phyloP scores from a whole-genome alignment of 1,139 yeast species.

The Geotrichum carabidarum region DNA sequence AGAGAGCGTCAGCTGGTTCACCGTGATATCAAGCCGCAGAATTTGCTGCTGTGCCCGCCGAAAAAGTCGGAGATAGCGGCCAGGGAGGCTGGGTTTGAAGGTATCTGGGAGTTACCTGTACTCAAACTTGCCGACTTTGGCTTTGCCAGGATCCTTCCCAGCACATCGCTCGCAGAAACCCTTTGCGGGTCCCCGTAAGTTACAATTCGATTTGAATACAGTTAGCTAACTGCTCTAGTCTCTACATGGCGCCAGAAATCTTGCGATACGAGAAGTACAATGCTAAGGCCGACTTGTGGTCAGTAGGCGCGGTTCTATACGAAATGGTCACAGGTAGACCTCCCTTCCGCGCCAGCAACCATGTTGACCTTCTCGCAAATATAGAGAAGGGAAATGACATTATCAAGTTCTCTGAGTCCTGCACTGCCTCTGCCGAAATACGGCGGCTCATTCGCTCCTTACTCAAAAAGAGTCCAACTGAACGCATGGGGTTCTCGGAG shows the following conservation, averaged over 20 bases:
- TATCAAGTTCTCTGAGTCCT: slow-evolving; percentile 63
- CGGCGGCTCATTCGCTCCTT: slow-evolving; percentile 67
- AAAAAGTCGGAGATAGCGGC: slow-evolving; percentile 60
- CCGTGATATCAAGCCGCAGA: slow-evolving; percentile 92
- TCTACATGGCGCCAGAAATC: slow-evolving; percentile 98
- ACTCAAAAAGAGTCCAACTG: slow-evolving; percentile 77
- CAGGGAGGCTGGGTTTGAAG: slow-evolving; percentile 55
- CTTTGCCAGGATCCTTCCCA: slow-evolving; percentile 88
- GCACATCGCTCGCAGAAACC: slow-evolving; percentile 91
- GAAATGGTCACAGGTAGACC: slow-evolving; percentile 96
- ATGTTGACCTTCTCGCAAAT: slow-evolving; percentile 76
- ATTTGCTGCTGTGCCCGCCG: slow-evolving; percentile 73
- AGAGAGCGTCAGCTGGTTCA: slow-evolving; percentile 82
- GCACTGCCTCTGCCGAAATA: slow-evolving; percentile 51
- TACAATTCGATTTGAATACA: background rate
- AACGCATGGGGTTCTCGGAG: slow-evolving; percentile 81
- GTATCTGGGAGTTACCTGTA: slow-evolving; percentile 82
- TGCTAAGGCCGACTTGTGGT: slow-evolving; percentile 96
- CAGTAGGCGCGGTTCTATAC: slow-evolving; percentile 91
- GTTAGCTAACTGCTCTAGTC: slow-evolving; percentile 8
- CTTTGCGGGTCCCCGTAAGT: slow-evolving; percentile 81
- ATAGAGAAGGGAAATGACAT: slow-evolving; percentile 77
- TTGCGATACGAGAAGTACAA: slow-evolving; percentile 88
- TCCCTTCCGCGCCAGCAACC: slow-evolving; percentile 90
- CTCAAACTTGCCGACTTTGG: slow-evolving; percentile 96